Percentiles rank a stretch among this genome's conserved stretches.
phyloP scores from a whole-genome alignment of 2,329 filamentous ascomycete genomes.

The Immersiporthe knoxdaviesiana region DNA sequence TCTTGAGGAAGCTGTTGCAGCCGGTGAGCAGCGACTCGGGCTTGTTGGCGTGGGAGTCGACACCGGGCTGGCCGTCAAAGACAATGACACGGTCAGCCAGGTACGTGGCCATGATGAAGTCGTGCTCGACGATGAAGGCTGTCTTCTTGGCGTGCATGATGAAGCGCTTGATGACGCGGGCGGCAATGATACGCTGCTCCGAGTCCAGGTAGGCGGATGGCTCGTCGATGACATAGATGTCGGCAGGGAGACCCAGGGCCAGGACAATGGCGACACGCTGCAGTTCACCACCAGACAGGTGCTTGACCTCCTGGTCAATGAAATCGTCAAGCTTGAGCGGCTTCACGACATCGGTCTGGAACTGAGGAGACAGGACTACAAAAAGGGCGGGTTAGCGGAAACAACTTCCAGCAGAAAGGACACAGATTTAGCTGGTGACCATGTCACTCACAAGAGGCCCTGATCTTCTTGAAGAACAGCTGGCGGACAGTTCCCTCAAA shows the following conservation, averaged over 20 bases:
- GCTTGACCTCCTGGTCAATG: conserved; percentile 99
- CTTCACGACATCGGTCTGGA: conserved; percentile 99
- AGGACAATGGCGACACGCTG: conserved; percentile 98
- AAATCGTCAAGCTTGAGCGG: conserved; percentile 99
- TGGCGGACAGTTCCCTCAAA: conserved; percentile 96
- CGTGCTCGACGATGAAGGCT: conserved; percentile 98
- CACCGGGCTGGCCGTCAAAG: conserved; percentile 91
- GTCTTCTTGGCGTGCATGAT: conserved; percentile 99
- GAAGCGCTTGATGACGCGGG: conserved; percentile 98
- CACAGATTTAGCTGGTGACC: too few relatives aligned
- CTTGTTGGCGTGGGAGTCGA: conserved; percentile 83
- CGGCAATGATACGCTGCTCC: conserved; percentile 97
- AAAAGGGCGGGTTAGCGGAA: conserved; percentile 8
- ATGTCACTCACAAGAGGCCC: conserved; percentile 67
- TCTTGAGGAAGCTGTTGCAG: conserved; percentile 96
- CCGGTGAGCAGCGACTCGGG: conserved; percentile 93
- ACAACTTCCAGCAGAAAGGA: too few relatives aligned
- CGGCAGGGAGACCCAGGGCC: conserved; percentile 91
- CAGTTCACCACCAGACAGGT: conserved; percentile 98
- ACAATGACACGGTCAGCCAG: conserved; percentile 87
- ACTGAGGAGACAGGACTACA: conserved; percentile 83
- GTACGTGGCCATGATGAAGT: conserved; percentile 92
- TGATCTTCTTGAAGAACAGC: conserved; percentile 99
- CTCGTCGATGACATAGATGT: conserved; percentile 98
- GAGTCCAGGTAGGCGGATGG: conserved; percentile 97